Conservation (phyloP, 2,329 filamentous ascomycete genomes). For the Neopestalotiopsis rosae region DNA sequence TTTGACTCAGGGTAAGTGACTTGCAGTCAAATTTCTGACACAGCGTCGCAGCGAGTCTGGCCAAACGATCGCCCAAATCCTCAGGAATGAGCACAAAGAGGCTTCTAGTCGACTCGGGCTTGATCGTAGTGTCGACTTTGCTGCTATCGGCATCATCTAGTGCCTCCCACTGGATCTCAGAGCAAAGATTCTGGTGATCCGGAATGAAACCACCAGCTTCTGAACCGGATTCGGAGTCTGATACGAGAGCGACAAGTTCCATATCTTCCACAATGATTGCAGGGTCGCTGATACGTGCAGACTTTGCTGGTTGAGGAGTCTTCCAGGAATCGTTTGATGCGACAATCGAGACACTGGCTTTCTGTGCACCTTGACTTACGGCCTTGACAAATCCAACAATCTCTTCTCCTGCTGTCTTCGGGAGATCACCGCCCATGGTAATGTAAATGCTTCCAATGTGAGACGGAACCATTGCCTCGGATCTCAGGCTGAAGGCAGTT, state of each 20-base stretch:
- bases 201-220: conserved; percentile 46
- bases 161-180: conserved; percentile 51
- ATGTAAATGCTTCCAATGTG: conserved; percentile 52
- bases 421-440: conserved; percentile 40
- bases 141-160: neutral
- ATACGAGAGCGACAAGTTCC: conserved; percentile 44
- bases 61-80: neutral
- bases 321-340: conserved; percentile 44
- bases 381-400: conserved; percentile 50
- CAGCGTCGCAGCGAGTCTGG: conserved; percentile 20
- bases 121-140: neutral
- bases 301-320: neutral
- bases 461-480: conserved; percentile 55
- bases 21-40: conserved; percentile 21
- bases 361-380: conserved; percentile 38
- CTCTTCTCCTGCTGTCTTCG: conserved; percentile 34
- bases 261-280: conserved; percentile 52
- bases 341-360: conserved; percentile 48
- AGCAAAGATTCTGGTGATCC: conserved; percentile 54
- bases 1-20: conserved; percentile 22
- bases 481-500: conserved; percentile 50
- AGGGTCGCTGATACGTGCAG: conserved; percentile 25
- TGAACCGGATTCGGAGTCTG: conserved; percentile 23
- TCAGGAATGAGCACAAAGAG: conserved; percentile 25
- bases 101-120: neutral